Evolutionary conservation across 2,329 filamentous ascomycete species (phyloP).

Genomic region (Colletotrichum sp.): DNA sequence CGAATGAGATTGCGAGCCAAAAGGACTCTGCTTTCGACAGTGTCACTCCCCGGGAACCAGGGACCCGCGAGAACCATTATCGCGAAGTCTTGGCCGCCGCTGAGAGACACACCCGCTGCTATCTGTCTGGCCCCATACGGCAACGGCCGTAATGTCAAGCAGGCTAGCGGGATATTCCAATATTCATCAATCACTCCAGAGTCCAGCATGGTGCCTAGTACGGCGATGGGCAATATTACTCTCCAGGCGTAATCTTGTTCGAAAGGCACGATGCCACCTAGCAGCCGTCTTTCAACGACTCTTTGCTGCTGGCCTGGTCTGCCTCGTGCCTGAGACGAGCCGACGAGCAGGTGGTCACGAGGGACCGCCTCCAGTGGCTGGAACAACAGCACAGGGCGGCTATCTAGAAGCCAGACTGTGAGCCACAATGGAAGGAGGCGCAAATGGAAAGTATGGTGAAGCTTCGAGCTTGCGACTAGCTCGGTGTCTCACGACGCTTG

Average conservation of each 20-base stretch:
- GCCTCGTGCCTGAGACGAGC: neutral
- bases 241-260: neutral
- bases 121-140: neutral
- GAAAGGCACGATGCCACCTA: neutral
- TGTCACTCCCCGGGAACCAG: neutral
- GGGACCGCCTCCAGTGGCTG: neutral
- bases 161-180: neutral
- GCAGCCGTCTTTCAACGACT: neutral
- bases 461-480: neutral
- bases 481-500: slow-evolving; percentile 6
- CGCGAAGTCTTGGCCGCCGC: neutral
- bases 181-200: neutral
- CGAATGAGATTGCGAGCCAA: slow-evolving; percentile 5
- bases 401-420: neutral
- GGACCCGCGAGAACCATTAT: neutral
- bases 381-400: neutral
- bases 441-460: neutral
- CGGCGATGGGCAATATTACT: neutral
- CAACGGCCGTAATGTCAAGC: slow-evolving; percentile 10
- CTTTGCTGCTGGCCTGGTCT: neutral
- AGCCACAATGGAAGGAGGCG: neutral
- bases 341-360: neutral
- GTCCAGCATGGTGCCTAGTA: neutral
- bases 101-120: neutral
- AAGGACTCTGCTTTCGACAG: neutral